Evolutionary conservation across 805 yeast genomes (phyloP), one percentile per base, ranked within the genome.

Genomic region (Priceomyces melissophilus): DNA sequence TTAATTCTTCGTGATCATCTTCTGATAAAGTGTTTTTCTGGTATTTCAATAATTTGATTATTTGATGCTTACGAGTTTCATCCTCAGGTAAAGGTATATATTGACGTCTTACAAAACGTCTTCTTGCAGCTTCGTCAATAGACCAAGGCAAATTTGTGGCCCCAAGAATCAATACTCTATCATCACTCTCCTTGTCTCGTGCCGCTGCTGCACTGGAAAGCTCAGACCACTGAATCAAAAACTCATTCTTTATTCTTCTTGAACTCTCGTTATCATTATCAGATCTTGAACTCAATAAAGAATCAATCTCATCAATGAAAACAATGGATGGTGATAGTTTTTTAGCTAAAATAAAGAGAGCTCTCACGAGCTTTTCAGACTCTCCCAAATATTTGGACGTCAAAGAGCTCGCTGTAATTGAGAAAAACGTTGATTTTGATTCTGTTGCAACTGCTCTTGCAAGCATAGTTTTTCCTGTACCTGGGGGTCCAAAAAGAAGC

Each of bases 141-240:
- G 88, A 84, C 99, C 99, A 91, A 0, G 99, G 99, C 46, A 91
- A 60, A 59, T 91, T 93, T 0, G 98, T 91, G 1, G 98, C 97
- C 0, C 96, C 98, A 31, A 93, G 66, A 3, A 91, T 95, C 30
- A 93, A 69, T 3, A 91, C 98, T 40, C 97, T 71, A 37, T 67
- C 72, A 32, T 56, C 64, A 16, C 46, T 55, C 37, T 79, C 79
- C 42, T 70, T 76, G 37, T 80, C 84, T 37, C 81, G 74, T 1
- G 87, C 88, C 1, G 47, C 95, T 78, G 41, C 96, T 0, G 97
- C 95, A 38, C 86, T 82, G 33, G 93, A 86, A 34, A 93, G 70
- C 42, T 89, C 90, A 12, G 93, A 84, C 99, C 99, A 91, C 61
- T 90, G 96, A 12, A 90, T 87, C 43, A 91, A 68, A 59, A 91